These are phyloP conservation scores for Meyerozyma guilliermondii DNA, from an alignment of 1,139 yeast species.

Conservation along the genomic window DNA sequence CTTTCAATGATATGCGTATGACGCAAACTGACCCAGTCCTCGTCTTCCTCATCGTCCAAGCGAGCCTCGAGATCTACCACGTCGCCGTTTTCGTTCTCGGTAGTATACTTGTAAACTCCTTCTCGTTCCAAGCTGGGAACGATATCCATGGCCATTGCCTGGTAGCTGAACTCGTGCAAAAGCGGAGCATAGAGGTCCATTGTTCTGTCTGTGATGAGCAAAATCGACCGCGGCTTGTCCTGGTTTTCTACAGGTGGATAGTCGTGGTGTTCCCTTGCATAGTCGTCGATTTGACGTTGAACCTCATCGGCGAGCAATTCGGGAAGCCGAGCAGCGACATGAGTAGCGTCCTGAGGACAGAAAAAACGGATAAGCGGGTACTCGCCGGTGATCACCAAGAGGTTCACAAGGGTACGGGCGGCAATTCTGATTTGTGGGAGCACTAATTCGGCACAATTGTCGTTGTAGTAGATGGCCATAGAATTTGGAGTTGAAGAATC, in stretches of 20 bases:
- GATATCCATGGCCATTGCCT: slow-evolving; percentile 86
- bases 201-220: slow-evolving; percentile 77
- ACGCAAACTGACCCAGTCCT: slow-evolving; percentile 69
- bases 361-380: slow-evolving; percentile 81
- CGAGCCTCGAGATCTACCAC: slow-evolving; percentile 34
- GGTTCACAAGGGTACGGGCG: slow-evolving; percentile 59
- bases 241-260: slow-evolving; percentile 55
- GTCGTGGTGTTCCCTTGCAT: slow-evolving; percentile 63
- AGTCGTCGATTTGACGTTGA: slow-evolving; percentile 67
- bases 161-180: slow-evolving; percentile 88
- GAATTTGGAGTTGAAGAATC: slow-evolving; percentile 45
- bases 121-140: slow-evolving; percentile 46
- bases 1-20: slow-evolving; percentile 78
- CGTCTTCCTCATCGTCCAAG: slow-evolving; percentile 53
- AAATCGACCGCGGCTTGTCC: slow-evolving; percentile 63
- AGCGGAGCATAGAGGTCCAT: slow-evolving; percentile 81
- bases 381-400: slow-evolving; percentile 80
- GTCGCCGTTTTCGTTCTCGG: slow-evolving; percentile 60
- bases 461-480: slow-evolving; percentile 70
- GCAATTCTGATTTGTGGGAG: slow-evolving; percentile 53
- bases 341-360: slow-evolving; percentile 42
- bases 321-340: slow-evolving; percentile 61
- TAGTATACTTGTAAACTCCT: slow-evolving; percentile 53
- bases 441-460: slow-evolving; percentile 58
- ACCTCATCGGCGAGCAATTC: slow-evolving; percentile 69